Evolutionary conservation across 179 eudicot species (phyloP).

Genomic region (Corrigiola litoralis): DNA sequence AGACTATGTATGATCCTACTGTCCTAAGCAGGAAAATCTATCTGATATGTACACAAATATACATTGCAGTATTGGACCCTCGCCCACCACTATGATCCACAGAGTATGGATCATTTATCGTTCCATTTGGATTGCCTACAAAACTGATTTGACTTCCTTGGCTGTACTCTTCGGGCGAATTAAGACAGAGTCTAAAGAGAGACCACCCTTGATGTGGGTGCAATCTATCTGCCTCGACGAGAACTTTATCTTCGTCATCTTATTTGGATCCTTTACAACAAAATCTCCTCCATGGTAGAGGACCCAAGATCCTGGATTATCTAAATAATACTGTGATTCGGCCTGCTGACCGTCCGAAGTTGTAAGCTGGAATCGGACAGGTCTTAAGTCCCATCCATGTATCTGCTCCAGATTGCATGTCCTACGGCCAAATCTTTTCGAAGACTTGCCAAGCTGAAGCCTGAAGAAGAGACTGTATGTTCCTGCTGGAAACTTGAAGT

Average conservation of each 20-base stretch:
- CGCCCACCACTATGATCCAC: not conserved
- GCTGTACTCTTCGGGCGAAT: slow-evolving; percentile 47
- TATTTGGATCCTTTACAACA: slow-evolving; percentile 36
- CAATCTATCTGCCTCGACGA: slow-evolving; percentile 79
- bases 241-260: slow-evolving; percentile 47
- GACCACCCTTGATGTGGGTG: slow-evolving; percentile 84
- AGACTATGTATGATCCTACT: slow-evolving; percentile 4
- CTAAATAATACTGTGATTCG: slow-evolving; percentile 34
- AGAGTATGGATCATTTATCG: not conserved
- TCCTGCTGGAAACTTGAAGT: slow-evolving; percentile 63
- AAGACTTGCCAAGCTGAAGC: slow-evolving; percentile 57
- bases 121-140: not conserved
- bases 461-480: slow-evolving; percentile 63
- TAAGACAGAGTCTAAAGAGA: slow-evolving; percentile 67
- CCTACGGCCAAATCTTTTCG: slow-evolving; percentile 52
- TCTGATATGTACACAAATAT: not conserved
- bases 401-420: slow-evolving; percentile 43
- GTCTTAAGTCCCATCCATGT: slow-evolving; percentile 75
- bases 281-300: slow-evolving; percentile 70
- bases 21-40: not conserved
- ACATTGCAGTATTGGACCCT: no score
- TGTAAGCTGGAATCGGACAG: slow-evolving; percentile 50
- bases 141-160: slow-evolving; percentile 14
- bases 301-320: slow-evolving; percentile 60
- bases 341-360: slow-evolving; percentile 60